Base-by-base conservation (phyloP, 225 moss, liverwort and hornwort species). In the Physcomitrellopsis africana region DNA sequence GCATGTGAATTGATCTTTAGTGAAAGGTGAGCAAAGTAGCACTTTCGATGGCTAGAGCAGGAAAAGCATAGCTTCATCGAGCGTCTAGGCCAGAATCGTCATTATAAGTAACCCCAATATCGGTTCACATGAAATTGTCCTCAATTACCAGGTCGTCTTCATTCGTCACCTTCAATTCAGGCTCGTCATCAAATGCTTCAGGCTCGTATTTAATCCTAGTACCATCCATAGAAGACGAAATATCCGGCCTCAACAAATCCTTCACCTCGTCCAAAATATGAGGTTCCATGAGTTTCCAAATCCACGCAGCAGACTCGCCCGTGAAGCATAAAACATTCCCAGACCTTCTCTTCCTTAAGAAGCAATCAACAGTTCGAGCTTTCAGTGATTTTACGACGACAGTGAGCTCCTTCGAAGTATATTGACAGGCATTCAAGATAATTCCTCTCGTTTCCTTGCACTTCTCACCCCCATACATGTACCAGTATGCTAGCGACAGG, bases 281-380 rank as follows among this genome's bases (percentile, higher is more conserved):
- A 27, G 92, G 92, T 63, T 94, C 92, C 94, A 96, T 92, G 73
- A 96, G 84, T 69, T 83, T 91, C 96, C 96, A 94, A 26, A 94
- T 74, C 96, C 96, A 94, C 22, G 73, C 72, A 67, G 96, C 94
- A 76, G 96, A 96, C 60, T 81, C 86, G 64, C 86, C 82, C 60
- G 72, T 91, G 52, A 96, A 86, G 49, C 81, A 49, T 27, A 96
- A 77, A 43, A 73, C 78, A 45, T 78, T 76, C 53, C 89, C 90
- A 42, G 72, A 62, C 60, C 68, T 57, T n/a, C 72, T 73, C 56
- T 70, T 81, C 72, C 74, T 90, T 68, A 87, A 86, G 72, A 85
- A 84, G 72, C 92, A 89, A 74, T 92, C 92, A 16, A 95, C 85
- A 45, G 85, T 90, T 75, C 87, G 86, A 27, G 86, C 79, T 73